Conservation (phyloP, 148 eudicot genomes). For the Rhododendron ovatum region DNA sequence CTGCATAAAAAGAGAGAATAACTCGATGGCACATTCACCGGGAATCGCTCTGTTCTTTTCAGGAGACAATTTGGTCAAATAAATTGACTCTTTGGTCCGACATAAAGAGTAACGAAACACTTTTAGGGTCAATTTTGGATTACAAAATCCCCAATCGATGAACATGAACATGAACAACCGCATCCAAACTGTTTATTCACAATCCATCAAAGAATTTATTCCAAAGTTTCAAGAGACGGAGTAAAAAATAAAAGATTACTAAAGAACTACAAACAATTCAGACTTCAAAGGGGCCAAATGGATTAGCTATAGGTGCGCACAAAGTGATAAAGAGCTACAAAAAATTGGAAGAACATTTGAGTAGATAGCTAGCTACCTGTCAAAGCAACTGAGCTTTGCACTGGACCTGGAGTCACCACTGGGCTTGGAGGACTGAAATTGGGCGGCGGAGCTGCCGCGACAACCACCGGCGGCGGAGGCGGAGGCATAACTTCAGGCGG, state of each 20-base stretch:
- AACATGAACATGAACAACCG: not conserved
- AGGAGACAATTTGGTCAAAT: slow-evolving; percentile 4
- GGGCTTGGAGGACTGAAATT: slow-evolving; percentile 33
- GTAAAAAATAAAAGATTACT: not conserved
- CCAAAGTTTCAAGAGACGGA: not conserved
- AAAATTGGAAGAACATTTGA: not conserved
- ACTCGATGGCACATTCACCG: slow-evolving; percentile 1
- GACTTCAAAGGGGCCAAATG: no score
- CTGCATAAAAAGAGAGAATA: not conserved
- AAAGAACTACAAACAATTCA: not conserved
- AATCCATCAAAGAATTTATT: not conserved
- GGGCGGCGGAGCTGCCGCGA: slow-evolving; percentile 34
- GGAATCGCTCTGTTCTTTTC: not conserved
- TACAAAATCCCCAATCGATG: not conserved
- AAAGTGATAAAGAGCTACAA: no score
- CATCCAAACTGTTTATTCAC: not conserved
- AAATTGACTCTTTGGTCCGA: slow-evolving; percentile 1
- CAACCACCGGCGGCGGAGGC: slow-evolving; percentile 23
- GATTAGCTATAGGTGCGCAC: not conserved
- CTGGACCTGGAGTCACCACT: slow-evolving; percentile 44
- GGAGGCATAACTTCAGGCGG: slow-evolving; percentile 5
- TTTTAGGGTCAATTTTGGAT: not conserved
- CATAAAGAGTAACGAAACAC: not conserved
- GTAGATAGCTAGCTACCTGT: not conserved
- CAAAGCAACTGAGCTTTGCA: slow-evolving; percentile 22